A percentile compares a stretch with the other conserved stretches of the same genome.
These are phyloP conservation scores for Cokeromyces recurvatus DNA, from an alignment of 371 early-diverging fungal species.

Conservation along the genomic window DNA sequence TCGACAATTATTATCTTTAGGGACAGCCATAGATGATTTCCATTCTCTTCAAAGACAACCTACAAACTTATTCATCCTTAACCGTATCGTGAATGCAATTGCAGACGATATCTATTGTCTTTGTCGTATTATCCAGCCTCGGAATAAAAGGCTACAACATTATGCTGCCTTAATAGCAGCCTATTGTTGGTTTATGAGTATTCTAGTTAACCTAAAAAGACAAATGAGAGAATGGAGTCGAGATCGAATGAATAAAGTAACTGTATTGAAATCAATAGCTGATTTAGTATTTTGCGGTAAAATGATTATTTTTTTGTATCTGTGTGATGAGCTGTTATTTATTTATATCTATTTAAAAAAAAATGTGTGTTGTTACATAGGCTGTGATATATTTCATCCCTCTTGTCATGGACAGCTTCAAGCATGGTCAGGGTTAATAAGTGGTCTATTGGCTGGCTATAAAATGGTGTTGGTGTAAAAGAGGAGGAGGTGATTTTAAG, in stretches of 20 bases:
- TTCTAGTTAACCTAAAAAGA: slow-evolving; percentile 48
- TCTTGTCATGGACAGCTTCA: slow-evolving; percentile 64
- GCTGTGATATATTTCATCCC: slow-evolving; percentile 63
- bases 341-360: too few relatives aligned
- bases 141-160: too few relatives aligned
- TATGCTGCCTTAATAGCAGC: slow-evolving; percentile 50
- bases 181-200: slow-evolving; percentile 58
- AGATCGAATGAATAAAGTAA: too few relatives aligned
- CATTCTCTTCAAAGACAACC: slow-evolving; percentile 17
- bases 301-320: too few relatives aligned
- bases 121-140: too few relatives aligned
- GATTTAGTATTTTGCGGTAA: slow-evolving; percentile 67
- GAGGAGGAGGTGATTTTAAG: slow-evolving; percentile 12
- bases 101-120: slow-evolving; percentile 76
- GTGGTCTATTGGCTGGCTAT: slow-evolving; percentile 65
- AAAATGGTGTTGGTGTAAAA: too few relatives aligned
- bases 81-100: slow-evolving; percentile 65
- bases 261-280: slow-evolving; percentile 50
- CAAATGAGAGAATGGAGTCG: too few relatives aligned
- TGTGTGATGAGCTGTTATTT: too few relatives aligned
- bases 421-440: slow-evolving; percentile 63
- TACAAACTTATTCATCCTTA: neutral
- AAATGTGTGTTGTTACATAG: too few relatives aligned
- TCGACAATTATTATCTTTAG: slow-evolving; percentile 71
- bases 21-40: slow-evolving; percentile 61